Evolutionary conservation across 2,329 filamentous ascomycete genomes (phyloP), one percentile per base, ranked within the genome.

Genomic region (Leptographium wingfieldii): DNA sequence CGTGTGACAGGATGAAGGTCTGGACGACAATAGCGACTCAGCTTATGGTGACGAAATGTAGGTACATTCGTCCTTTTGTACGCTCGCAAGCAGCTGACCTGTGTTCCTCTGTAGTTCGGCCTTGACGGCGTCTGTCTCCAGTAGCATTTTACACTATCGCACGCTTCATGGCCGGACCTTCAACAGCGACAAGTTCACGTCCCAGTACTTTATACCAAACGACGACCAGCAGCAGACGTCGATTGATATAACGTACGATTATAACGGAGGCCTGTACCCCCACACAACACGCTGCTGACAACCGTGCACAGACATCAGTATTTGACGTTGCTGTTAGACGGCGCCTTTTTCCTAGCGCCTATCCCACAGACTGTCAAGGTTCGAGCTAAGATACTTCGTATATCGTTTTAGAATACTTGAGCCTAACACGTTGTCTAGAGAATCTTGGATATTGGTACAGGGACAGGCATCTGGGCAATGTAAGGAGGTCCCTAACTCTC

Each of bases 361-460:
- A 25, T 56, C 14, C 25, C 55, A 19, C 11, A 46, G 12, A 27
- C 38, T 38, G 52, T 55, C 35, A 29, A 56, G 25, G 55, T 56
- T 11, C 5, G 55, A 9, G 33, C 7, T 31, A 7, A 10, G 53
- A 6, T 12, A 6, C 40, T 14, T 6, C 11, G 33, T 35, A 35
- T 22, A 22, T 22, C 22, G 22, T 22, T 22, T 22, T 22, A 22
- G 22, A 22, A 22, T 22, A 35, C 33, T 11, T 14, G 3, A 38
- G 35, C 10, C 9, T 38, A 38, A 11, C 35, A 38, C 35, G 31
- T 7, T 31, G 4, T 31, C 6, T 31, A 74, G 49, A 74, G 70
- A 56, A 74, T 78, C 35, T 67, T 78, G 16, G 76, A 78, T 54
- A 67, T 78, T 25, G 77, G 77, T 19, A 79, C 77, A 1, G 77